These are phyloP conservation scores for Pichia nanzhaoensis DNA, from an alignment of 805 yeast genomes.

Conservation along the genomic window DNA sequence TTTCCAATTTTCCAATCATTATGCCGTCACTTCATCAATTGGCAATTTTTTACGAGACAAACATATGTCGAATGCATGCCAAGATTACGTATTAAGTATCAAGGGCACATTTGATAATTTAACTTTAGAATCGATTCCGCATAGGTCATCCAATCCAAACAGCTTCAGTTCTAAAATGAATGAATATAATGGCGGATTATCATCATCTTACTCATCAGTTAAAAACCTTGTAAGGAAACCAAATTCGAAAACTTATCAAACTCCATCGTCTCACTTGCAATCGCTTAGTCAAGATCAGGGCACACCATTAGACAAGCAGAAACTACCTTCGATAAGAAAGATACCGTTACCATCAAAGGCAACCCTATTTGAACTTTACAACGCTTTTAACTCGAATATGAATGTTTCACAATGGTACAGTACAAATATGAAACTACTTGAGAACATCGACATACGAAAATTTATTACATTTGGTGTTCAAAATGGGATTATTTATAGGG, in stretches of 20 bases:
- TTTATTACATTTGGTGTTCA: constrained; percentile 83
- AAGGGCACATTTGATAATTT: constrained; percentile 30
- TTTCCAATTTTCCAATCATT: constrained; percentile 81
- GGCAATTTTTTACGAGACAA: constrained; percentile 58
- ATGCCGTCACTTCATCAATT: constrained; percentile 81
- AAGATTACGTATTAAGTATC: constrained; percentile 60
- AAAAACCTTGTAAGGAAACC: too few species aligned
- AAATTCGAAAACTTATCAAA: not conserved
- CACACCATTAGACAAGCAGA: not conserved
- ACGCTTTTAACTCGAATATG: constrained; percentile 72
- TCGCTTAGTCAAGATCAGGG: not conserved
- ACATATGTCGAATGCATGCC: constrained; percentile 75
- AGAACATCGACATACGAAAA: constrained; percentile 72
- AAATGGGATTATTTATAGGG: constrained; percentile 75
- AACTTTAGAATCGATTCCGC: constrained; percentile 16
- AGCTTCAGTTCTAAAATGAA: constrained; percentile 1
- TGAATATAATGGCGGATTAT: not conserved
- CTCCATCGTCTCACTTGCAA: not conserved
- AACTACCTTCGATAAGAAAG: constrained; percentile 9
- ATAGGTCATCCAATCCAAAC: constrained; percentile 7
- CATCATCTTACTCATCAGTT: not conserved
- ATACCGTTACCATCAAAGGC: constrained; percentile 53
- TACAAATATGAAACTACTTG: constrained; percentile 51
- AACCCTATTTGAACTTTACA: constrained; percentile 62
- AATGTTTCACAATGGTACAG: constrained; percentile 77